phyloP scores from a whole-genome alignment of 2,329 filamentous ascomycete genomes.

The Penicillium occitanis region DNA sequence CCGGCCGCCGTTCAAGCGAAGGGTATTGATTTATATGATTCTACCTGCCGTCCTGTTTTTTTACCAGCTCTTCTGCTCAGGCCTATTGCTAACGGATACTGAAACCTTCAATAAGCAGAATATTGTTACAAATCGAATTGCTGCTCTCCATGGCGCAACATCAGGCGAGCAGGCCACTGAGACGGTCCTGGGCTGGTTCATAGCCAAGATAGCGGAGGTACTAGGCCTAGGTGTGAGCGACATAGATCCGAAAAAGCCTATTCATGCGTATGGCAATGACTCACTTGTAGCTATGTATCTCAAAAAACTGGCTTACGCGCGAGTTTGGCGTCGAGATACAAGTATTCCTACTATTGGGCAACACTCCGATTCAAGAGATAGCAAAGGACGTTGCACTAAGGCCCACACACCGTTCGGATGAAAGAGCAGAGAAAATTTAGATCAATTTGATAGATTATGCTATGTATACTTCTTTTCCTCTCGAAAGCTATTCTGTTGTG shows the following conservation, averaged over 20 bases:
- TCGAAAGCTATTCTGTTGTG: too few relatives aligned
- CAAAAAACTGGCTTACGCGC: not conserved
- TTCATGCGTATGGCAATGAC: not conserved
- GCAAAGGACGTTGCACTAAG: not conserved
- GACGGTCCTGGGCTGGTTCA: not conserved
- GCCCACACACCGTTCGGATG: not conserved
- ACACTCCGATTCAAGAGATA: not conserved
- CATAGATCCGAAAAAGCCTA: not conserved
- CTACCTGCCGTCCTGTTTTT: not conserved
- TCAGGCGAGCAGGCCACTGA: not conserved
- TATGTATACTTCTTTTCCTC: not conserved
- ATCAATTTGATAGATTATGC: not conserved
- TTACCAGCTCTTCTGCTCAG: not conserved
- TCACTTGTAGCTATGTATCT: conserved; percentile 7
- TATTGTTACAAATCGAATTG: not conserved
- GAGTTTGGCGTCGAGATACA: not conserved
- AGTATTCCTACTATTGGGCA: not conserved
- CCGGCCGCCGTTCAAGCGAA: not conserved
- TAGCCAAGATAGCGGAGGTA: not conserved
- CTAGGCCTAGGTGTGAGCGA: not conserved
- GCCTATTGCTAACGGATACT: not conserved
- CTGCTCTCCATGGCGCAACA: not conserved
- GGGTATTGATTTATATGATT: not conserved
- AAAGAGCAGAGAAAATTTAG: not conserved
- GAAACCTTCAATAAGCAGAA: not conserved